Evolutionary conservation across 306 rosid genomes (phyloP), one percentile per base, ranked within the genome.

Genomic region (Trichosanthes truncata): DNA sequence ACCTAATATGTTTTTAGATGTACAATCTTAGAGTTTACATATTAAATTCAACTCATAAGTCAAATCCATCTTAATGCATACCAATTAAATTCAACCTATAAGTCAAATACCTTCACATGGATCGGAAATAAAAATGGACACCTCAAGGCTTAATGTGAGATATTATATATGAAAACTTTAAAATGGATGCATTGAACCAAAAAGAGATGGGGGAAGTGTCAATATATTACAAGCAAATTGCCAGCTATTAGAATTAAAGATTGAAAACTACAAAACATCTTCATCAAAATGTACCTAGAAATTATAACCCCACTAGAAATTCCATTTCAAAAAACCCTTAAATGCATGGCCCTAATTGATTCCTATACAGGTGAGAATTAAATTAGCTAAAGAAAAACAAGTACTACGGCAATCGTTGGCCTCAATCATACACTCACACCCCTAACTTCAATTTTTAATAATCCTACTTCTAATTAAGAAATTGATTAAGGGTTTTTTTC

Each of bases 401-500:
- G 76, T 79, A 77, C 74, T 17, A 67, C 51, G 74, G 74, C 51
- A 66, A 62, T 0, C 6, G 51, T 67, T 38, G 17, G 51, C 23
- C 56, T 63, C 71, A 29, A 60, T 60, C 66, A 60, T 60, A 3
- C 41, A 29, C 69, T 18, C 26, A 55, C 9, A 55, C 21, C 23
- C 18, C 23, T 3, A 49, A 49, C 55, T 49, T 14, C 55, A 3
- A 49, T 49, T 12, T 49, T 57, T 46, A 66, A 59, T 73, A 62
- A 46, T 6, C 41, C 14, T 33, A 6, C 3, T 12, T 25, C 51
- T 13, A 62, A 61, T 62, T 51, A 51, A 43, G 66, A 13, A 35
- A 78, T 59, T 80, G 79, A 89, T 23, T 77, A 82, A 82, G 84
- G 76, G 76, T 5, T 5, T 87, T 31, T 15, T 89, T 83, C 84